phyloP scores from a whole-genome alignment of 371 early-diverging fungal genomes.

The Mucor indicus region DNA sequence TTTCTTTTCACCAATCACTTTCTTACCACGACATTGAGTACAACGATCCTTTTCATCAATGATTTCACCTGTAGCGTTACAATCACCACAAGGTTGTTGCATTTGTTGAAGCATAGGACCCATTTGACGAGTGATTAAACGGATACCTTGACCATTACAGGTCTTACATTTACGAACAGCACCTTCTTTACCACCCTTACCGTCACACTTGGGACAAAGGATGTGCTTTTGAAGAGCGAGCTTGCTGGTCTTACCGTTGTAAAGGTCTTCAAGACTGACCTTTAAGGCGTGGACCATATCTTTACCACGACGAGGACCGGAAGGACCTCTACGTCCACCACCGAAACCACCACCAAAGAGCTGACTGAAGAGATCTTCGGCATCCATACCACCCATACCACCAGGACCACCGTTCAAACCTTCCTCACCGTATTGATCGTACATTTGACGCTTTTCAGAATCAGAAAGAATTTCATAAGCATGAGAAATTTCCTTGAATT shows the following conservation, averaged over 20 bases:
- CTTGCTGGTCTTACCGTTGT: slow-evolving; percentile 90
- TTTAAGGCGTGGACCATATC: slow-evolving; percentile 80
- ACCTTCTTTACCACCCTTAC: slow-evolving; percentile 73
- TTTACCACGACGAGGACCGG: slow-evolving; percentile 76
- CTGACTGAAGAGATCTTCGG: slow-evolving; percentile 86
- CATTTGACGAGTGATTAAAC: slow-evolving; percentile 86
- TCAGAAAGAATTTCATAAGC: slow-evolving; percentile 96
- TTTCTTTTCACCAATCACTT: slow-evolving; percentile 76
- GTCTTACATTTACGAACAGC: slow-evolving; percentile 65
- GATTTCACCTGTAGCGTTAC: slow-evolving; percentile 86
- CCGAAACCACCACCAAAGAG: slow-evolving; percentile 75
- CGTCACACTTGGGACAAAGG: slow-evolving; percentile 79
- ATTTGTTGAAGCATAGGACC: slow-evolving; percentile 98
- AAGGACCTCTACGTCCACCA: slow-evolving; percentile 55
- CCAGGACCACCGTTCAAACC: slow-evolving; percentile 73
- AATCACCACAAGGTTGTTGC: slow-evolving; percentile 89
- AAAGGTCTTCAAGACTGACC: slow-evolving; percentile 92
- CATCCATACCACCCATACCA: slow-evolving; percentile 61
- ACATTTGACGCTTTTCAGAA: slow-evolving; percentile 68
- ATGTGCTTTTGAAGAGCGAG: slow-evolving; percentile 88
- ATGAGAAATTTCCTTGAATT: slow-evolving; percentile 92
- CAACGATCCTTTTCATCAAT: slow-evolving; percentile 88
- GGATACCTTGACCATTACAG: slow-evolving; percentile 86
- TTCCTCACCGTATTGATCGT: slow-evolving; percentile 85
- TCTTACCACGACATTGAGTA: slow-evolving; percentile 84